Conservation (phyloP, 352 stramenopile genomes). For the Phytophthora cajani region DNA sequence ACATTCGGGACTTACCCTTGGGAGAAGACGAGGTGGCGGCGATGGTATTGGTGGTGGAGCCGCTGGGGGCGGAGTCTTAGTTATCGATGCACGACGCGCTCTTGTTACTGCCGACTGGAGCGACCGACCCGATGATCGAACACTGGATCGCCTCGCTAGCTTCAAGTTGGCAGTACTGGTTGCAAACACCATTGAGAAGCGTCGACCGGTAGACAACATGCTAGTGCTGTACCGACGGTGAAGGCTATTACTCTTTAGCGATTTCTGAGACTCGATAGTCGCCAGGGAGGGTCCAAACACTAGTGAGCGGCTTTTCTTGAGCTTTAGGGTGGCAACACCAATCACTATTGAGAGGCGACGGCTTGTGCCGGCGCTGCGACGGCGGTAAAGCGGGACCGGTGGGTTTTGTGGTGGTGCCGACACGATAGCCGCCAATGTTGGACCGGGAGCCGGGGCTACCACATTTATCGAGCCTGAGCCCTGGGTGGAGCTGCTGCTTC, state of each 20-base stretch:
- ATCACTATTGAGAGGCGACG: neutral
- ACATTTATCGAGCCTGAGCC: neutral
- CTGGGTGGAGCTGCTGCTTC: neutral
- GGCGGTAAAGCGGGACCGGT: neutral
- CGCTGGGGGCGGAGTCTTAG: neutral
- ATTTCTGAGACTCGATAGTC: slow-evolving; percentile 5
- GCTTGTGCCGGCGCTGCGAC: neutral
- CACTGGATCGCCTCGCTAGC: slow-evolving; percentile 10
- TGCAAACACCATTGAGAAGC: neutral
- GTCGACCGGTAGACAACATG: neutral
- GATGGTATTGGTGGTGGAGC: neutral
- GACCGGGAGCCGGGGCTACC: neutral
- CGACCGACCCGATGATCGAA: neutral
- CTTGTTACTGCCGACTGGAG: neutral
- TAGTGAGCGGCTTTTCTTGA: neutral
- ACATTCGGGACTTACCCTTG: neutral
- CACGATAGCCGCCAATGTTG: neutral
- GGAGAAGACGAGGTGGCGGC: neutral
- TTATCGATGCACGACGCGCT: neutral
- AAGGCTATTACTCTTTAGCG: neutral
- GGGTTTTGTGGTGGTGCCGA: neutral
- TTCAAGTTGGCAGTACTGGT: neutral
- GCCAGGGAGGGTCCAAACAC: neutral
- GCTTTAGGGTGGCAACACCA: neutral
- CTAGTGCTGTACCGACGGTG: neutral